Evolutionary conservation across 2,329 filamentous ascomycete genomes (phyloP), one percentile per base, ranked within the genome.

Genomic region (Botrytis medusae): DNA sequence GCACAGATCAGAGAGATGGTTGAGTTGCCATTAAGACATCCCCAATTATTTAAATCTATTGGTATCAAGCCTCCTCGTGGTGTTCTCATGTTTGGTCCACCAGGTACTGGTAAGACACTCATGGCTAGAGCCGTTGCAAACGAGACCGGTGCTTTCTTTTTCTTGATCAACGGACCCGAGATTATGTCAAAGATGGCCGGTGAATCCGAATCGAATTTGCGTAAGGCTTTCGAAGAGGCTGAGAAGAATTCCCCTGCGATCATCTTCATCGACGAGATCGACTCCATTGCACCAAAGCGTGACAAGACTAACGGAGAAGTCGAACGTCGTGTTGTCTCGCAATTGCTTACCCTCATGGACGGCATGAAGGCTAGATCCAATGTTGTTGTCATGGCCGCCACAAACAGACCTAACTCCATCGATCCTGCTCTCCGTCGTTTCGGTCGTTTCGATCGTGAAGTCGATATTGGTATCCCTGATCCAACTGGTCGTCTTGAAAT

Each of bases 161-260:
- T 99, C 90, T 86, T 98, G 76, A 98, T 99, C 89, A 98, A 98
- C 85, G 95, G 96, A 77, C 96, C 96, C 70, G 96, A 98, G 84
- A 98, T 99, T 86, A 98, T 99, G 96, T 98, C 95, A 74, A 98
- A 98, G 90, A 98, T 98, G 96, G 96, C 96, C 74, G 96, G 96
- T 89, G 96, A 99, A 85, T 98, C 96, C 74, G 96, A 98, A 84
- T 98, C 95, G 74, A 98, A 98, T 84, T 85, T 99, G 78, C 92
- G 96, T 80, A 98, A 98, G 86, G 96, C 96, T n/a, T 99, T 99
- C 80, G 96, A 98, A 84, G 96, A 98, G 86, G 96, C 96, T 61
- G 95, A 98, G 87, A 98, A 98, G 91, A 98, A 98, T 87, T 97
- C 95, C 0, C 96, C 96, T 22, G 95, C 96, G 73, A 98, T 99